Percentiles rank a stretch among this genome's conserved stretches.
Conservation (phyloP, 371 early-diverging fungal species). For the Blakeslea trispora region DNA sequence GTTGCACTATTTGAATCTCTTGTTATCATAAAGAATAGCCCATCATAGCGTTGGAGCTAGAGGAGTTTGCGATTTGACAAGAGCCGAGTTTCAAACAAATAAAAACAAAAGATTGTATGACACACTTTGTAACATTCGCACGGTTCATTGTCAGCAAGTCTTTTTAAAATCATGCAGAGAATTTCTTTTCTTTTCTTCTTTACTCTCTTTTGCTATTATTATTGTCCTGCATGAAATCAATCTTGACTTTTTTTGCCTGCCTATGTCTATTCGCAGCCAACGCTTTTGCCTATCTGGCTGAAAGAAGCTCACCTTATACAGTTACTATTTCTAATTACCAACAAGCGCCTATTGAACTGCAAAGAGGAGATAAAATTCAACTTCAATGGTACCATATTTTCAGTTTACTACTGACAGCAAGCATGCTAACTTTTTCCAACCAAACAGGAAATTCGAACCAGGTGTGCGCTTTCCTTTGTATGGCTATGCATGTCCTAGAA, state of each 20-base stretch:
- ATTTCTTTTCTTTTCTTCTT: neutral
- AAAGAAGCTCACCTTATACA: neutral
- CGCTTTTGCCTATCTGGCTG: neutral
- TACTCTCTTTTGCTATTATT: neutral
- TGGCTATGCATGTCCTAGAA: slow-evolving; percentile 26
- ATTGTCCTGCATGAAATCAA: neutral
- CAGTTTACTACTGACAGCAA: neutral
- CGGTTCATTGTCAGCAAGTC: neutral
- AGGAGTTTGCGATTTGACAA: too few relatives aligned
- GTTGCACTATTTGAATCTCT: too few relatives aligned
- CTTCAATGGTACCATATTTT: neutral
- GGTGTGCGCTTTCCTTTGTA: slow-evolving; percentile 22
- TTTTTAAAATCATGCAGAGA: neutral
- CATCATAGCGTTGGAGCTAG: too few relatives aligned
- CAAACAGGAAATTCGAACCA: slow-evolving; percentile 17
- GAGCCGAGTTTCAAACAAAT: too few relatives aligned
- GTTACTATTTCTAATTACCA: neutral
- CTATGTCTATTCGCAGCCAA: neutral
- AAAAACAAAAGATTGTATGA: too few relatives aligned
- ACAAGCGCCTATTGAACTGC: neutral
- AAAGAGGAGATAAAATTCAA: neutral
- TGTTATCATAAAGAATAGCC: too few relatives aligned
- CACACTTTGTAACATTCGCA: neutral
- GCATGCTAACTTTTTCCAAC: too few relatives aligned
- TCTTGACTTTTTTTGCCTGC: neutral